phyloP scores from a whole-genome alignment of 2,329 filamentous ascomycete species.

The Exophiala spinifera region DNA sequence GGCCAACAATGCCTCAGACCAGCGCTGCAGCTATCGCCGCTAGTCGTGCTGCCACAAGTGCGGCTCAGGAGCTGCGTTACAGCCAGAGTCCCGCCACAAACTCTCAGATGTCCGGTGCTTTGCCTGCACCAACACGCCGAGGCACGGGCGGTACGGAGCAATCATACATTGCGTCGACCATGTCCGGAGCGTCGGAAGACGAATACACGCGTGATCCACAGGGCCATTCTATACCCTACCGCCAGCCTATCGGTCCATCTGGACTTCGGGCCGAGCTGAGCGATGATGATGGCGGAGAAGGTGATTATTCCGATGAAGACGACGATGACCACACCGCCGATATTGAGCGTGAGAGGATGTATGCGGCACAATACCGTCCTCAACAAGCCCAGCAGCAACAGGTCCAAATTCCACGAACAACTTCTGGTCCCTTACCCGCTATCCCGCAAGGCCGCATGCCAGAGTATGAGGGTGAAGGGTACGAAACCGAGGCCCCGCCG shows the following conservation, averaged over 20 bases:
- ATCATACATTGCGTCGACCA: slow-evolving; percentile 45
- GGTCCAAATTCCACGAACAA: slow-evolving; percentile 16
- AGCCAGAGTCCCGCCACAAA: slow-evolving; percentile 7
- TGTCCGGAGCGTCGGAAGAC: slow-evolving; percentile 62
- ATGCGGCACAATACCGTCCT: slow-evolving; percentile 27
- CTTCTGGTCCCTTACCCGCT: slow-evolving; percentile 17
- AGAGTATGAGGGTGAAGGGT: slow-evolving; percentile 67
- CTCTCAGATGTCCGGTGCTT: slow-evolving; percentile 13
- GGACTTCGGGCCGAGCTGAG: slow-evolving; percentile 8
- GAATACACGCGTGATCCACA: slow-evolving; percentile 65
- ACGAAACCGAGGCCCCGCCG: slow-evolving; percentile 44
- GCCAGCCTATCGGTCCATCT: slow-evolving; percentile 39
- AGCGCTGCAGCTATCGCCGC: slow-evolving; percentile 31
- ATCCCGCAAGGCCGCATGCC: slow-evolving; percentile 31
- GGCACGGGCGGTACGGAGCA: slow-evolving; percentile 21
- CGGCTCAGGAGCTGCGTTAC: slow-evolving; percentile 10
- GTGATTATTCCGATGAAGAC: slow-evolving; percentile 39
- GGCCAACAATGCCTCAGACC: slow-evolving; percentile 34
- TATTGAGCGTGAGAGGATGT: slow-evolving; percentile 42
- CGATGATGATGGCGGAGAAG: slow-evolving; percentile 16
- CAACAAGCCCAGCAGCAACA: slow-evolving; percentile 31
- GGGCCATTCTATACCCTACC: slow-evolving; percentile 58
- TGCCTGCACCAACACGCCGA: slow-evolving; percentile 15
- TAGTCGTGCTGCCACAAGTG: slow-evolving; percentile 24
- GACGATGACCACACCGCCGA: slow-evolving; percentile 53